Percentiles rank a stretch among this genome's conserved stretches.
Conservation (phyloP, 2,329 filamentous ascomycete genomes). For the Xylaria sp. region DNA sequence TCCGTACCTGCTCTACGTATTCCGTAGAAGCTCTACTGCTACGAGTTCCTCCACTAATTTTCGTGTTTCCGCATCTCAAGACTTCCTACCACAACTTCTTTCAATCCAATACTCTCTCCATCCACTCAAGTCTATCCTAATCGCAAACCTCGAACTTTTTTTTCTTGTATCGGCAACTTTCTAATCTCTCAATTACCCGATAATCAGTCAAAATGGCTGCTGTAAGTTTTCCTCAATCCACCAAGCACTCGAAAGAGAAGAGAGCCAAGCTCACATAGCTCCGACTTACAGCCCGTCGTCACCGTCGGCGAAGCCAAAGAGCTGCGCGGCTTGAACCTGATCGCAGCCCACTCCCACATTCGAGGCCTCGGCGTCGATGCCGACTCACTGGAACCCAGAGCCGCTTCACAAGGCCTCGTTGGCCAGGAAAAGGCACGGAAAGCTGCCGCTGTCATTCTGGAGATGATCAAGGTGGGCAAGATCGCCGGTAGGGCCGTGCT, state of each 20-base stretch:
- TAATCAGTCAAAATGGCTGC: conserved; percentile 43
- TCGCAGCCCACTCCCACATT: conserved; percentile 97
- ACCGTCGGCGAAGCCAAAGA: conserved; percentile 95
- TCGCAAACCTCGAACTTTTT: not conserved
- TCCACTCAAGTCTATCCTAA: not conserved
- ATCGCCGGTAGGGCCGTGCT: conserved; percentile 92
- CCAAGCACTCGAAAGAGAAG: not conserved
- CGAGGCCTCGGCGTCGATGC: conserved; percentile 89
- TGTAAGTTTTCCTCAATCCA: conserved; percentile 36
- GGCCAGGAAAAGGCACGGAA: conserved; percentile 96
- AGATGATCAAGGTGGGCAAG: conserved; percentile 99
- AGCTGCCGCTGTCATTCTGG: conserved; percentile 89
- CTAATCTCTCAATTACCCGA: not conserved
- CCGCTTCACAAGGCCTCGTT: conserved; percentile 84
- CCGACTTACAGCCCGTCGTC: conserved; percentile 46
- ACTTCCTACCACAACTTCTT: not conserved
- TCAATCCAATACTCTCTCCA: not conserved
- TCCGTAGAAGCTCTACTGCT: no score
- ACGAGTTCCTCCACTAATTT: conserved; percentile 13
- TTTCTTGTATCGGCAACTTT: not conserved
- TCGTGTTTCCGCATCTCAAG: conserved; percentile 11
- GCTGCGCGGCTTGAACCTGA: conserved; percentile 92
- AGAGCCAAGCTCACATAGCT: conserved; percentile 18
- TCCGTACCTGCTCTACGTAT: no score
- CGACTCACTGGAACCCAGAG: conserved; percentile 81